Percentiles rank a stretch among this genome's conserved stretches.
Conservation (phyloP, 2,329 filamentous ascomycete species). For the Cladosporium sp. region DNA sequence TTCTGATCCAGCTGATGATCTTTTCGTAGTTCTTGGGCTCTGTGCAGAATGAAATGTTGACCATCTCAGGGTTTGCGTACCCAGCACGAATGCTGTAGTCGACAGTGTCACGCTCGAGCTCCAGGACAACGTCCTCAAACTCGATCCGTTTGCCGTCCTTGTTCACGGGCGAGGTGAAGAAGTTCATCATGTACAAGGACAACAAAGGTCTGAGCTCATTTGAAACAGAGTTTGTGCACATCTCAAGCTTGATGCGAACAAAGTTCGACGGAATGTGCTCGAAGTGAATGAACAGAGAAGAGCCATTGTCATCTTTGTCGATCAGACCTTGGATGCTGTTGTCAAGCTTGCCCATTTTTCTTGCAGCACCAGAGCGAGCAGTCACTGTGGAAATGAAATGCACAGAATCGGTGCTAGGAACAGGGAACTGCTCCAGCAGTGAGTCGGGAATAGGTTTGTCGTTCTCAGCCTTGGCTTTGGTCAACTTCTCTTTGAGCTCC, state of each 20-base stretch:
- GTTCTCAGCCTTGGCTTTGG: constrained; percentile 81
- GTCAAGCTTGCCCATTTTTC: constrained; percentile 61
- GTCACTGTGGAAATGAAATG: constrained; percentile 89
- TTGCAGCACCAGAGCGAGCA: constrained; percentile 75
- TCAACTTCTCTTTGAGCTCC: constrained; percentile 68
- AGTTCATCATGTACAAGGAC: constrained; percentile 80
- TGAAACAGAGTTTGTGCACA: constrained; percentile 74
- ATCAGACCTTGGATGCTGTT: constrained; percentile 72
- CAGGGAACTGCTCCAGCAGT: constrained; percentile 74
- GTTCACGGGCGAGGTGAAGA: constrained; percentile 86
- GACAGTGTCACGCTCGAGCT: constrained; percentile 87
- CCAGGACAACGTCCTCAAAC: constrained; percentile 89
- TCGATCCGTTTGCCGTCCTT: constrained; percentile 71
- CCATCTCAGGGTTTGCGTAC: constrained; percentile 72
- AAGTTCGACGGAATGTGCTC: constrained; percentile 93
- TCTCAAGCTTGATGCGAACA: constrained; percentile 74
- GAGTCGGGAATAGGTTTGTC: constrained; percentile 78
- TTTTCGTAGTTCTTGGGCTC: constrained; percentile 83
- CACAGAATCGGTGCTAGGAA: constrained; percentile 84
- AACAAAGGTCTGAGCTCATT: constrained; percentile 81
- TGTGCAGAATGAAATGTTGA: constrained; percentile 77
- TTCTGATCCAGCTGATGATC: constrained; percentile 77
- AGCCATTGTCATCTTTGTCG: constrained; percentile 59
- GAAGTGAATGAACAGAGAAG: constrained; percentile 86
- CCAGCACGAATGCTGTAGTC: constrained; percentile 71